Conservation (phyloP, 345 rosid genomes). For the Hevea brasiliensis region DNA sequence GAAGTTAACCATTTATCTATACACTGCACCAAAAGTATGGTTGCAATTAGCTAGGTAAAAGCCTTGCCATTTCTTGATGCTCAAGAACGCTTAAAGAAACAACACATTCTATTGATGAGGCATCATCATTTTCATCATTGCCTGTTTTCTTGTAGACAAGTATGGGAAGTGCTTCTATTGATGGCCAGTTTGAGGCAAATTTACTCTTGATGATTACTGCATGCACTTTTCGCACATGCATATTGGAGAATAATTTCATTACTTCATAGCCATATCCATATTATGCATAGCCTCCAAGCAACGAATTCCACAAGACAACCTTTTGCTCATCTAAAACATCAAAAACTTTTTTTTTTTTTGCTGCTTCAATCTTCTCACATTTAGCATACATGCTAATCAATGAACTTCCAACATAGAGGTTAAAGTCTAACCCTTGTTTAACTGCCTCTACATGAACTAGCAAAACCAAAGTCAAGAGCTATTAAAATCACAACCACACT, state of each 20-base stretch:
- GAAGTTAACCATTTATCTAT: constrained; percentile 66
- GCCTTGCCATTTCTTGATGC: constrained; percentile 58
- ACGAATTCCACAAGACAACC: constrained; percentile 79
- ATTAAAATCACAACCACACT: constrained; percentile 63
- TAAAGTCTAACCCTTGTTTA: constrained; percentile 72
- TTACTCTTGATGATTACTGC: constrained; percentile 58
- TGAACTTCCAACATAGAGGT: constrained; percentile 87
- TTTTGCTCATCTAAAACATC: constrained; percentile 65
- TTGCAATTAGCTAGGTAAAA: constrained; percentile 74
- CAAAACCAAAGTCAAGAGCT: constrained; percentile 60
- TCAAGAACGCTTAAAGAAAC: constrained; percentile 72
- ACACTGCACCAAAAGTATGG: constrained; percentile 71
- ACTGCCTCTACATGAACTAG: constrained; percentile 84
- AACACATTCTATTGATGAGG: constrained; percentile 43
- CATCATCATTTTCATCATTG: not conserved
- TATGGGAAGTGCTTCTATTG: constrained; percentile 57
- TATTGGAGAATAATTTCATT: constrained; percentile 53
- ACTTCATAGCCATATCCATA: constrained; percentile 60
- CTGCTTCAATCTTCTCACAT: constrained; percentile 66
- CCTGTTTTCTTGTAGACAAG: constrained; percentile 30
- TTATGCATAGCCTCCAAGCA: constrained; percentile 81
- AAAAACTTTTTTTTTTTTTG: constrained; percentile 64
- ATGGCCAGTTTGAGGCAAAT: constrained; percentile 48
- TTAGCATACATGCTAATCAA: constrained; percentile 81
- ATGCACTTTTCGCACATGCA: constrained; percentile 89